Evolutionary conservation across 164 flowering plant genomes (phyloP).

Genomic region (Paratinospora sagittata): DNA sequence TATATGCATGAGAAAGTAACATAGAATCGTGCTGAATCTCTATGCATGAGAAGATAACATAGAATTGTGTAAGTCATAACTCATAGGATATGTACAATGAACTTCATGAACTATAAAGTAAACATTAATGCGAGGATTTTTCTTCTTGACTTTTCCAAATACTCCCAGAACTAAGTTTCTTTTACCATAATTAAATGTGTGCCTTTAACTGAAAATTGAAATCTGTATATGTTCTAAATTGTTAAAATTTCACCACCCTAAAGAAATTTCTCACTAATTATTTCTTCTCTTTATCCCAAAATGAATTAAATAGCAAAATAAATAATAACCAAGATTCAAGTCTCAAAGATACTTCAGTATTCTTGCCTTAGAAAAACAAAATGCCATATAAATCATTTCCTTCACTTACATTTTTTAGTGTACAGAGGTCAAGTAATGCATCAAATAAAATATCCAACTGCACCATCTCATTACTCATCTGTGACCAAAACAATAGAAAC

Average conservation of each 20-base stretch:
- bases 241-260: too few relatives aligned
- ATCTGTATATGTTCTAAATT: too few relatives aligned
- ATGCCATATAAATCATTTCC: not conserved
- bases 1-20: not conserved
- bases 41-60: not conserved
- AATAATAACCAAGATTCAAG: too few relatives aligned
- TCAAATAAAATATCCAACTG: constrained; percentile 44
- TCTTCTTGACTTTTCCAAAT: not conserved
- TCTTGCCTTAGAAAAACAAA: too few relatives aligned
- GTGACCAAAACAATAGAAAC: constrained; percentile 20
- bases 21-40: not conserved
- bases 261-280: too few relatives aligned
- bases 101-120: not conserved
- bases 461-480: constrained; percentile 56
- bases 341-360: too few relatives aligned
- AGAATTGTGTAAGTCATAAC: not conserved
- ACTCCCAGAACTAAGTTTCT: not conserved
- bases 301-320: too few relatives aligned
- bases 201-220: too few relatives aligned
- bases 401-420: constrained; percentile 59
- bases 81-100: not conserved
- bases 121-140: too few relatives aligned
- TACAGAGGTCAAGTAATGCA: constrained; percentile 62
- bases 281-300: too few relatives aligned
- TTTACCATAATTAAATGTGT: too few relatives aligned